These are phyloP conservation scores for Phytophthora fragariae DNA, from an alignment of 352 stramenopile genomes.

Conservation along the genomic window DNA sequence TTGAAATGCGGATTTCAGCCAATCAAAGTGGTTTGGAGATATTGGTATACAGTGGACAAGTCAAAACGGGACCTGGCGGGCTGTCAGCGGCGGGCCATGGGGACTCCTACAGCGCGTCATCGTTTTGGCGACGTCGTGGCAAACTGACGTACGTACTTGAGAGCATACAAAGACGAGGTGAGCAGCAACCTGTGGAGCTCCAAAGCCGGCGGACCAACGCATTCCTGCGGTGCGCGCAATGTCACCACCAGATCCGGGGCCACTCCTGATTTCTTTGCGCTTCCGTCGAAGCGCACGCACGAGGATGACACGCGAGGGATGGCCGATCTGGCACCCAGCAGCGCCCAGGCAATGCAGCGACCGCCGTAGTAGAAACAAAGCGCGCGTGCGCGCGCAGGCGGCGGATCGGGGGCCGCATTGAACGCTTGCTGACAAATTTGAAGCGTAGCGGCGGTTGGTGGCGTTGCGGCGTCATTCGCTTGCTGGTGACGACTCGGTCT, in stretches of 20 bases:
- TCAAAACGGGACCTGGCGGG: constrained; percentile 18
- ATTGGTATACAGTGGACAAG: constrained; percentile 14
- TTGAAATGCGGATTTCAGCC: constrained; percentile 1
- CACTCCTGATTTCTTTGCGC: constrained; percentile 31
- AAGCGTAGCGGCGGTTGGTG: not conserved
- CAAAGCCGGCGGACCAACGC: constrained; percentile 19
- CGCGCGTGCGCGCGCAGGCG: too few relatives aligned
- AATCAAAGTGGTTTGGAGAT: constrained; percentile 3
- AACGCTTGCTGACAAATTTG: too few relatives aligned
- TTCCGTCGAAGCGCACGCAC: constrained; percentile 27
- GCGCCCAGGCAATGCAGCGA: not conserved
- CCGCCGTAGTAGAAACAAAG: not conserved
- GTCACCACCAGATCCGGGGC: constrained; percentile 14
- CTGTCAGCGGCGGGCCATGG: constrained; percentile 16
- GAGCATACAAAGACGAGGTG: constrained; percentile 8
- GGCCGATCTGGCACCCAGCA: constrained; percentile 9
- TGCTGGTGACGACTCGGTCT: too few relatives aligned
- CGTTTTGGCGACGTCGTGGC: constrained; percentile 3
- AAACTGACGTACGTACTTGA: constrained; percentile 31
- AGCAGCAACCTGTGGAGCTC: not conserved
- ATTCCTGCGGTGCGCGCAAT: constrained; percentile 21
- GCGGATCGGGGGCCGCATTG: too few relatives aligned
- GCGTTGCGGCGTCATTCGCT: too few relatives aligned
- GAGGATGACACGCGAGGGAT: not conserved
- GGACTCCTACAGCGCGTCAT: constrained; percentile 28